Percentiles rank a stretch among this genome's conserved stretches.
Conservation (phyloP, 495 filamentous ascomycete genomes). For the Penicillium arizonense region DNA sequence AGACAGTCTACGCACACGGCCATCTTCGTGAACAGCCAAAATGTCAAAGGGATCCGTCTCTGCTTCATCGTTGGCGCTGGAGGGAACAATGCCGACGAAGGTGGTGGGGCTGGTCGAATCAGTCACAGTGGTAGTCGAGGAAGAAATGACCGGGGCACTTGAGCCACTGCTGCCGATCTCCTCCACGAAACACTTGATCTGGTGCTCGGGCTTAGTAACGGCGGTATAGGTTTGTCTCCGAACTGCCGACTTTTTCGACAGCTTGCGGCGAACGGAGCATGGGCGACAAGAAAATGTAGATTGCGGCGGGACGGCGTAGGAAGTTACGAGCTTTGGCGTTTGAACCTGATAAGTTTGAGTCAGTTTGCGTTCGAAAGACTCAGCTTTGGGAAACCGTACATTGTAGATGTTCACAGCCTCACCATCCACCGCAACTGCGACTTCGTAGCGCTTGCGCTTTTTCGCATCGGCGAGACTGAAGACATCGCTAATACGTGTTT, state of each 20-base stretch:
- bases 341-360: conserved; percentile 56
- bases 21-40: conserved; percentile 47
- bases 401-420: conserved; percentile 92
- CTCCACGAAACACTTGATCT: conserved; percentile 54
- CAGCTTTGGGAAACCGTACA: conserved; percentile 48
- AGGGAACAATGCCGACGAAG: conserved; percentile 41
- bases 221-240: conserved; percentile 70
- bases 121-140: conserved; percentile 37
- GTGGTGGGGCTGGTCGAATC: conserved; percentile 42
- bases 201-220: conserved; percentile 38
- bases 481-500: conserved; percentile 67
- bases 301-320: conserved; percentile 82
- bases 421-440: conserved; percentile 84
- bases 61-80: conserved; percentile 16
- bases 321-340: conserved; percentile 75
- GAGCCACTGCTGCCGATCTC: conserved; percentile 39
- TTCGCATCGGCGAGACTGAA: conserved; percentile 66
- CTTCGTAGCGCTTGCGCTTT: conserved; percentile 84
- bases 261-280: conserved; percentile 67
- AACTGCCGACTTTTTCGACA: conserved; percentile 47
- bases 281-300: conserved; percentile 74
- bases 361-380: not conserved
- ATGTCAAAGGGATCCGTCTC: conserved; percentile 38
- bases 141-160: conserved; percentile 38
- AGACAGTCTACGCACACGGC: conserved; percentile 40